Conservation (phyloP, 352 stramenopile genomes). For the Phytophthora pseudosyringae region DNA sequence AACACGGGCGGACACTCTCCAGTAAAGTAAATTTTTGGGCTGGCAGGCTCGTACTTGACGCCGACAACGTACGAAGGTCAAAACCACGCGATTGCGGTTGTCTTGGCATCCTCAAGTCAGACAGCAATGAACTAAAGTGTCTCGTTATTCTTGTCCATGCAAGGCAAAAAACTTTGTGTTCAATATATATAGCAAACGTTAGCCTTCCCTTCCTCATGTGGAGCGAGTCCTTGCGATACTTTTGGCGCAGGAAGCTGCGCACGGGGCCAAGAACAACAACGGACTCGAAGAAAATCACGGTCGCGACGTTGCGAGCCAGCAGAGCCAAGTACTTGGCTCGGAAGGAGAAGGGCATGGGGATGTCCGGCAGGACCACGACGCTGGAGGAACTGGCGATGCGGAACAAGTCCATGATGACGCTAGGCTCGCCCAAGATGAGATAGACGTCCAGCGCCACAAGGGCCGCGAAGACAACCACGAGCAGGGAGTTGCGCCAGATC, state of each 20-base stretch:
- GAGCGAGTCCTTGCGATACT: slow-evolving; percentile 63
- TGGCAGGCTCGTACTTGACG: slow-evolving; percentile 13
- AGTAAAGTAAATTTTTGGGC: background rate
- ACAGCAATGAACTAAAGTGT: too few species aligned
- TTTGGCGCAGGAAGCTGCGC: slow-evolving; percentile 52
- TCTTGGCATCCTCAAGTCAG: too few species aligned
- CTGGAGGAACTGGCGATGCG: slow-evolving; percentile 60
- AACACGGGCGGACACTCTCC: slow-evolving; percentile 23
- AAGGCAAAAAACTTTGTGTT: too few species aligned
- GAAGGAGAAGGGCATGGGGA: slow-evolving; percentile 52
- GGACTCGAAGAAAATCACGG: slow-evolving; percentile 49
- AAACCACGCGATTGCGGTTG: too few species aligned
- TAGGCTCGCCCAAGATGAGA: slow-evolving; percentile 44
- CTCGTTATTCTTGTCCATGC: background rate
- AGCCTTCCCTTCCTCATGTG: slow-evolving; percentile 40
- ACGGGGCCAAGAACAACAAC: slow-evolving; percentile 50
- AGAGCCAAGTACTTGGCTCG: slow-evolving; percentile 45
- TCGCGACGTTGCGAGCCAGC: slow-evolving; percentile 40
- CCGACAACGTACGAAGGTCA: slow-evolving; percentile 2
- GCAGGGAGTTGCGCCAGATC: slow-evolving; percentile 50
- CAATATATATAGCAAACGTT: too few species aligned
- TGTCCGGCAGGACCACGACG: slow-evolving; percentile 52
- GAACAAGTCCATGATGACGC: slow-evolving; percentile 48
- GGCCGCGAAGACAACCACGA: slow-evolving; percentile 36
- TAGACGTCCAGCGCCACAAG: slow-evolving; percentile 40